phyloP scores from a whole-genome alignment of 2,329 filamentous ascomycete genomes.

The Pseudopithomyces chartarum region DNA sequence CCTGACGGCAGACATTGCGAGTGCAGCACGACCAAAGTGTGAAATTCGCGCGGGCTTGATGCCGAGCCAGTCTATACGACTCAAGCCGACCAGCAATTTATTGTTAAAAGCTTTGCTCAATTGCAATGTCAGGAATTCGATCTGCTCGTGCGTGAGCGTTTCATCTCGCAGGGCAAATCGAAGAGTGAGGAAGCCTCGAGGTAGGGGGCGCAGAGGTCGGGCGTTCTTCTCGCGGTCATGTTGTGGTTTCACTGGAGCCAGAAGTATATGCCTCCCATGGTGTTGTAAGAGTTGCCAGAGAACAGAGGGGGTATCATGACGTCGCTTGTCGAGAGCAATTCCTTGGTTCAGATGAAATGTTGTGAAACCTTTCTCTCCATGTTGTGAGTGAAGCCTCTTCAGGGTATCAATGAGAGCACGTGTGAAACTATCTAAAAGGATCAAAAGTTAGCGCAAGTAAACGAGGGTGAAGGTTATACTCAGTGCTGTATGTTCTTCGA shows the following conservation, averaged over 20 bases:
- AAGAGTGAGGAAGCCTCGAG: slow-evolving; percentile 37
- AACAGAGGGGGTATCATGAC: slow-evolving; percentile 33
- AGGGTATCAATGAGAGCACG: slow-evolving; percentile 40
- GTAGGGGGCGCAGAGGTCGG: slow-evolving; percentile 13
- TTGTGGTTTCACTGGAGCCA: slow-evolving; percentile 31
- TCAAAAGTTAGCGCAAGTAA: too few species aligned
- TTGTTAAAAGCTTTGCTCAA: slow-evolving; percentile 36
- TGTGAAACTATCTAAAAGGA: slow-evolving; percentile 34
- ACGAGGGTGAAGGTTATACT: too few species aligned
- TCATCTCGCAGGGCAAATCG: slow-evolving; percentile 35
- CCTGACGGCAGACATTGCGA: slow-evolving; percentile 28
- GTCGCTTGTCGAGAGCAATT: slow-evolving; percentile 30
- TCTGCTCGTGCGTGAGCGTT: slow-evolving; percentile 31
- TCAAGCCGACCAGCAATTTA: slow-evolving; percentile 29
- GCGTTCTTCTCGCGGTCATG: slow-evolving; percentile 12
- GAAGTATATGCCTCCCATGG: slow-evolving; percentile 36
- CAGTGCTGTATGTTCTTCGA: too few species aligned
- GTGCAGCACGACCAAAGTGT: slow-evolving; percentile 32
- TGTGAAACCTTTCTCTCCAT: slow-evolving; percentile 30
- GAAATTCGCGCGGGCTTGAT: slow-evolving; percentile 31
- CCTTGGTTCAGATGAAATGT: slow-evolving; percentile 34
- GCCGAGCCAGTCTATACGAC: slow-evolving; percentile 39
- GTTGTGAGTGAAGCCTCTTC: slow-evolving; percentile 25
- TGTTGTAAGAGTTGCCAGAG: slow-evolving; percentile 30
- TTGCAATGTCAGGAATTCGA: slow-evolving; percentile 33